Evolutionary conservation across 2,329 filamentous ascomycete genomes (phyloP), one percentile per base, ranked within the genome.

Genomic region (Fusarium mexicanum): DNA sequence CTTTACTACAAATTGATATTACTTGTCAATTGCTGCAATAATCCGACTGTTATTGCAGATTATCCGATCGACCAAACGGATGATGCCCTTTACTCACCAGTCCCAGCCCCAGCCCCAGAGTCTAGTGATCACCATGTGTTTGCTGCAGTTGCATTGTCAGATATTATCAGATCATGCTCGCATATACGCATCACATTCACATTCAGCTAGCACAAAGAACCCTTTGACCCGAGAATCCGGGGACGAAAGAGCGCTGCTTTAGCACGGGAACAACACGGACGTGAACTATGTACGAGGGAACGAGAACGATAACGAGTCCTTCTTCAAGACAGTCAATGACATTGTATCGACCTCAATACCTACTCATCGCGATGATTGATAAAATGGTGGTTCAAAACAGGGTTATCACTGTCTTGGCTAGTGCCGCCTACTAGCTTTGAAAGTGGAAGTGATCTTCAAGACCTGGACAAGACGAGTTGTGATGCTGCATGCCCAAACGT

Each of bases 361-460:
- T 59, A 37, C 37, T 51, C 50, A 64, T 51, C 44, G 8, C 20
- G 43, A 65, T 66, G 43, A 44, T 50, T 54, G 47, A 53, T 55
- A 26, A 53, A 44, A 51, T 29, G 40, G 53, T 43, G 55, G 40
- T 44, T 44, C 38, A 53, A 59, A 65, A 59, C 67, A 57, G 48
- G 48, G 55, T 37, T 26, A 41, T 48, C 26, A 47, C 41, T 47
- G 29, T 61, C 46, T 44, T 69, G 40, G n/a, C 31, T 48, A 24
- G 54, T 57, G 33, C 37, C 29, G 40, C 44, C 67, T 43, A 53
- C 67, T 43, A 53, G 41, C 26, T 44, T 60, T 64, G 26, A 46
- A 71, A 62, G 31, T 50, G 51, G 72, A 68, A 74, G 59, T 68
- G 67, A 72, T 74, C 71, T 65, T 61, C 67, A 22, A 68, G 5